A percentile compares a stretch with the other conserved stretches of the same genome.
These are phyloP conservation scores for Eremochloa ophiuroides DNA, from an alignment of 176 grass and related monocot species.

Conservation along the genomic window DNA sequence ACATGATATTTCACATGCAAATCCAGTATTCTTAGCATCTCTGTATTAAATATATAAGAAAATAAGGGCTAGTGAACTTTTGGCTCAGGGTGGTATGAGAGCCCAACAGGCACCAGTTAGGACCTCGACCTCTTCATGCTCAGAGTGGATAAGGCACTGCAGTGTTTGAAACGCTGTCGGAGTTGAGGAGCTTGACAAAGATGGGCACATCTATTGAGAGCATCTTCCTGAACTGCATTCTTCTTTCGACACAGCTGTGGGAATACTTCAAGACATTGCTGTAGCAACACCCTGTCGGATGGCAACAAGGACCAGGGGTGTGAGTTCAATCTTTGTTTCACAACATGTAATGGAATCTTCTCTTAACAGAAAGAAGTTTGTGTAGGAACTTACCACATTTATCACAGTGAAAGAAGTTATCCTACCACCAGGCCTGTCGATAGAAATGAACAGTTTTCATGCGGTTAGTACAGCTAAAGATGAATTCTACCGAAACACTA, in stretches of 20 bases:
- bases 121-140: no score
- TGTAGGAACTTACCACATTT: slow-evolving; percentile 47
- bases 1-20: no score
- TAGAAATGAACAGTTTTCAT: not conserved
- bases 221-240: slow-evolving; percentile 89
- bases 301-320: not conserved
- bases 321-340: not conserved
- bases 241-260: slow-evolving; percentile 65
- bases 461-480: not conserved
- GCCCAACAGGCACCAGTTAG: no score
- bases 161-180: no score
- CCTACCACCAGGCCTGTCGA: slow-evolving; percentile 57
- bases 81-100: no score
- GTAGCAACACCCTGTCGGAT: slow-evolving; percentile 65
- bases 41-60: no score
- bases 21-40: no score
- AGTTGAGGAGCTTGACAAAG: slow-evolving; percentile 80
- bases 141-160: no score
- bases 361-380: not conserved
- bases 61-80: no score
- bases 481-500: not conserved
- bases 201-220: slow-evolving; percentile 82
- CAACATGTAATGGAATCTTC: not conserved
- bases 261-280: slow-evolving; percentile 63
- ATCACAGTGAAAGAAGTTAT: slow-evolving; percentile 74